These are phyloP conservation scores for Toxicodendron radicans DNA, from an alignment of 345 rosid species.

Conservation along the genomic window DNA sequence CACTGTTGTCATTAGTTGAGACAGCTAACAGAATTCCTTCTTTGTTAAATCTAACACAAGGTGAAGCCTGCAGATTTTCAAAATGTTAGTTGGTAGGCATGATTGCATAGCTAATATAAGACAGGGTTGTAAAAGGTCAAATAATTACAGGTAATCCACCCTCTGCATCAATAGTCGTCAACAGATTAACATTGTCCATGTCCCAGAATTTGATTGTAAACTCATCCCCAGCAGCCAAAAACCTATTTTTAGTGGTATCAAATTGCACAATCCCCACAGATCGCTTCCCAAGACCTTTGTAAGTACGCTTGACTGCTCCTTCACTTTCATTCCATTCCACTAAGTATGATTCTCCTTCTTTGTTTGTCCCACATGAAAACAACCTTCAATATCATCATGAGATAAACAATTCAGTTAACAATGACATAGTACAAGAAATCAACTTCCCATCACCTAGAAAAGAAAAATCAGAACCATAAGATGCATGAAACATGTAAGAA, in stretches of 20 bases:
- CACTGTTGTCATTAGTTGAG: slow-evolving; percentile 73
- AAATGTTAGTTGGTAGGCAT: slow-evolving; percentile 16
- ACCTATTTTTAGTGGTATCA: slow-evolving; percentile 76
- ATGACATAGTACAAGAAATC: slow-evolving; percentile 6
- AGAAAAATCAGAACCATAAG: slow-evolving; percentile 8
- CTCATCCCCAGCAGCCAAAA: slow-evolving; percentile 90
- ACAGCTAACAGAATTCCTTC: slow-evolving; percentile 81
- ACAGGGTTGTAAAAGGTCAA: background rate
- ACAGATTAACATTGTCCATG: slow-evolving; percentile 56
- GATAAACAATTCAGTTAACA: slow-evolving; percentile 3
- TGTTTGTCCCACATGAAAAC: slow-evolving; percentile 82
- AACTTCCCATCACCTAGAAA: slow-evolving; percentile 10
- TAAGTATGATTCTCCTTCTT: slow-evolving; percentile 74
- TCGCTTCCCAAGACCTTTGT: slow-evolving; percentile 71
- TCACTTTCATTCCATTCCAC: slow-evolving; percentile 96
- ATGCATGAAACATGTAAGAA: slow-evolving; percentile 23
- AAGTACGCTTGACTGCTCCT: slow-evolving; percentile 65
- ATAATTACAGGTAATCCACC: slow-evolving; percentile 77
- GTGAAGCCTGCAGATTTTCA: slow-evolving; percentile 64
- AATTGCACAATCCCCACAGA: slow-evolving; percentile 75
- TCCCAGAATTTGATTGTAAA: slow-evolving; percentile 79
- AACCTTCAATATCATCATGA: slow-evolving; percentile 41
- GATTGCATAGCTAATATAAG: slow-evolving; percentile 14
- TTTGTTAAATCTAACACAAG: slow-evolving; percentile 74
- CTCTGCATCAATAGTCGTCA: slow-evolving; percentile 70